Conservation (phyloP, 306 rosid genomes). For the Canavalia gladiata region DNA sequence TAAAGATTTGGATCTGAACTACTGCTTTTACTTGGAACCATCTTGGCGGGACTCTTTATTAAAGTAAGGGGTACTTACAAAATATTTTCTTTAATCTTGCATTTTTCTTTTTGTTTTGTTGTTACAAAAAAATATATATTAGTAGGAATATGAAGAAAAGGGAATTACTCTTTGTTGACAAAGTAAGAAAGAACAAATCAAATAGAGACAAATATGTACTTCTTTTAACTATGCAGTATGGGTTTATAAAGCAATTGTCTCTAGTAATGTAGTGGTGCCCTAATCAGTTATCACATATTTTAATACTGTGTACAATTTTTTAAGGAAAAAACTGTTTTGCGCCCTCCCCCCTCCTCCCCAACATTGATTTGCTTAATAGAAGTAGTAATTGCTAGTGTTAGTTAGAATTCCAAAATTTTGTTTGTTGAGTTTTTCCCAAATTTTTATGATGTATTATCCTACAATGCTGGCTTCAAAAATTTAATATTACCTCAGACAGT, state of each 20-base stretch:
- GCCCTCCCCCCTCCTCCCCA: too few relatives aligned
- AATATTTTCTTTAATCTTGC: constrained; percentile 1
- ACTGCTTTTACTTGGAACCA: constrained; percentile 91
- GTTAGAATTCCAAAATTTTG: constrained; percentile 31
- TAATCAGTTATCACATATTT: constrained; percentile 14
- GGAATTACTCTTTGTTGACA: constrained; percentile 12
- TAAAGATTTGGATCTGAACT: constrained; percentile 94
- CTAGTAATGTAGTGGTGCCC: constrained; percentile 15
- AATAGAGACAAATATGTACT: constrained; percentile 21
- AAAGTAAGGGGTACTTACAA: constrained; percentile 63
- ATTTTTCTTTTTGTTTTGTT: constrained; percentile 28
- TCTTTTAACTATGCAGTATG: constrained; percentile 13
- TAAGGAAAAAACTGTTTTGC: neutral
- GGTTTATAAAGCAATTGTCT: constrained; percentile 31
- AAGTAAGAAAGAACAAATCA: constrained; percentile 6
- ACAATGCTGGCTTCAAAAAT: constrained; percentile 3
- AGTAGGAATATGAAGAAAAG: constrained; percentile 34
- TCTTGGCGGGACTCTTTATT: constrained; percentile 91
- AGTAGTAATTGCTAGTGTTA: constrained; percentile 6
- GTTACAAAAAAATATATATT: constrained; percentile 6
- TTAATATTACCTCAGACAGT: constrained; percentile 30
- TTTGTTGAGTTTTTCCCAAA: neutral
- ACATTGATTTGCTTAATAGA: too few relatives aligned
- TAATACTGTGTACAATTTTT: constrained; percentile 5
- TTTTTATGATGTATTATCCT: constrained; percentile 29